phyloP scores from a whole-genome alignment of 1,139 yeast genomes.

The Yamadazyma oceani region DNA sequence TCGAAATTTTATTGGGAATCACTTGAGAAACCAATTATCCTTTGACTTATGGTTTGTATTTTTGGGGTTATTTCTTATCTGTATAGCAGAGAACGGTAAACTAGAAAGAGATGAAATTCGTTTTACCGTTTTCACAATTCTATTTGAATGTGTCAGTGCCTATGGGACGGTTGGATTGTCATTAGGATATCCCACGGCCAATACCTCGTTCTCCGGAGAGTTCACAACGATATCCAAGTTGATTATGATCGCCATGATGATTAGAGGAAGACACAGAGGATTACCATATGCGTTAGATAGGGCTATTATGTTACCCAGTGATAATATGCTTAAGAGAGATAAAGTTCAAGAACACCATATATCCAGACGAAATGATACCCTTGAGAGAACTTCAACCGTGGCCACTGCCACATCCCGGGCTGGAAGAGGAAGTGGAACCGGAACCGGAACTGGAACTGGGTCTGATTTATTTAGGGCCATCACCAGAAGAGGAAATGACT shows the following conservation, averaged over 20 bases:
- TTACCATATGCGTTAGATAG: conserved; percentile 91
- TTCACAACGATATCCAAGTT: conserved; percentile 76
- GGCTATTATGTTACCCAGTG: conserved; percentile 86
- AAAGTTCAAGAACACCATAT: conserved; percentile 62
- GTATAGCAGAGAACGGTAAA: conserved; percentile 77
- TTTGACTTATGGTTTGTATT: conserved; percentile 95
- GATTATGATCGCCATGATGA: conserved; percentile 83
- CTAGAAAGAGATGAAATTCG: conserved; percentile 46
- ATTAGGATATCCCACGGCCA: conserved; percentile 69
- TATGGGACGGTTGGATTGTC: conserved; percentile 96
- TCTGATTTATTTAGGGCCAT: conserved; percentile 14
- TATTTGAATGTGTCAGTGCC: conserved; percentile 91
- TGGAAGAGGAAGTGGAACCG: conserved; percentile 4
- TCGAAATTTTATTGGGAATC: conserved; percentile 76
- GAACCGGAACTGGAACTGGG: conserved; percentile 7
- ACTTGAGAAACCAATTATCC: conserved; percentile 86
- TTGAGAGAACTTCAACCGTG: conserved; percentile 25
- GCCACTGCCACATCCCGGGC: conserved; percentile 5
- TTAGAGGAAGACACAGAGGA: conserved; percentile 97
- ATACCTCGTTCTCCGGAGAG: conserved; percentile 71
- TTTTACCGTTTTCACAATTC: conserved; percentile 67
- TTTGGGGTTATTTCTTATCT: conserved; percentile 79
- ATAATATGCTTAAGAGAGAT: conserved; percentile 68
- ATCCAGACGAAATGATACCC: conserved; percentile 31
- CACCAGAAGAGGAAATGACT: conserved; percentile 17